Base-by-base conservation (phyloP, 2,329 filamentous ascomycete genomes). In the Neoarthrinium moseri region DNA sequence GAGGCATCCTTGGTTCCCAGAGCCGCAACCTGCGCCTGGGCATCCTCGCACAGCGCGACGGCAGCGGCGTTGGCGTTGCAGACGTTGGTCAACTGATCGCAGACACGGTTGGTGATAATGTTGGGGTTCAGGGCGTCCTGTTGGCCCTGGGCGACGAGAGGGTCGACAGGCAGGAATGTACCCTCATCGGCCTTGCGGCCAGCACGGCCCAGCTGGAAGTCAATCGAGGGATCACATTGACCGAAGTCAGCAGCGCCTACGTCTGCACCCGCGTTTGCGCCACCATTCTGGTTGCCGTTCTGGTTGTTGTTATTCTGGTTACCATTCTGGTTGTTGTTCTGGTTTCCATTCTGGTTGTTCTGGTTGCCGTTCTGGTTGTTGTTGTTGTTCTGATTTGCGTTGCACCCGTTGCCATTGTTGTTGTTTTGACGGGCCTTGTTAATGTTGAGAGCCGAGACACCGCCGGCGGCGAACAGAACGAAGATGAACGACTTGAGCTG, bases 71-170 rank as follows among this genome's bases (percentile, higher is more conserved):
- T 81, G 40, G 79, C 79, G n/a, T 67, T 65, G 63, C 80, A 83
- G 20, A 79, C 75, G 60, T 82, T 83, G 50, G 68, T 75, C 46
- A 83, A 68, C 61, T 81, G 77, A 64, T 83, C 76, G 66, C 77
- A 81, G 54, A 83, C 74, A 15, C 77, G 71, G 66, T 80, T 82
- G 57, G 77, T 82, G 68, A 83, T 83, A 67, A 83, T 83, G 66
- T 77, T 79, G 29, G 79, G 80, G 72, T 83, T 83, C 11, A 82
- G 64, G 27, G 79, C 78, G 49, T 83, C 78, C 50, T 38, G 62
- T 62, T 82, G 78, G 35, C 78, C 78, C 57, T 77, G 61, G 53
- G 74, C 74, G 27, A 81, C 73, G 6, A 77, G 56, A 6, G 74
- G 62, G 57, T 84, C 80, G 15, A 68, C 71, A 34, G 81, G 75